Evolutionary conservation across 208 protist species (phyloP).

Genomic region (Acanthamoeba divionensis): DNA sequence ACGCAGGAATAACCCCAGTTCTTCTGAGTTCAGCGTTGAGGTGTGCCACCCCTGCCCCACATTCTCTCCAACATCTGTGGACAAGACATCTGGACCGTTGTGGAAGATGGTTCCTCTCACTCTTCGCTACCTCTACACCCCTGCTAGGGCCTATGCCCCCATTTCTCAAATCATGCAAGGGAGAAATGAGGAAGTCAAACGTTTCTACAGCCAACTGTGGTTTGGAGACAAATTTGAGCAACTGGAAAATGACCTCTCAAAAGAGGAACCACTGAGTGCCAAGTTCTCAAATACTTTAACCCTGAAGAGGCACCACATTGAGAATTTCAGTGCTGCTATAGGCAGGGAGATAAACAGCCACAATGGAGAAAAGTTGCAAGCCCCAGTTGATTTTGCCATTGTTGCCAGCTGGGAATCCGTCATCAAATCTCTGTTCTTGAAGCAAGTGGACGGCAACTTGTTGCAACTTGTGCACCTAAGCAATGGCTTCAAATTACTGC

Average conservation of each 20-base stretch:
- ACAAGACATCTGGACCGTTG: too few species aligned
- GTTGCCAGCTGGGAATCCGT: constrained; percentile 75
- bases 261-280: constrained; percentile 7
- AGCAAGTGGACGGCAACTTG: constrained; percentile 73
- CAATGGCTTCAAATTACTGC: constrained; percentile 64
- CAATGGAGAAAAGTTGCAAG: constrained; percentile 39
- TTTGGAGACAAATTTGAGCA: constrained; percentile 68
- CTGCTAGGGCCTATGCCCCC: constrained; percentile 55
- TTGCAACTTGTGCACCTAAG: constrained; percentile 78
- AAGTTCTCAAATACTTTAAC: constrained; percentile 34
- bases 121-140: constrained; percentile 51
- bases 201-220: constrained; percentile 77
- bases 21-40: too few species aligned
- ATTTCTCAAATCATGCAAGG: constrained; percentile 70
- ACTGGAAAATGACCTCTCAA: neutral
- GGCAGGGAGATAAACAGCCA: constrained; percentile 10
- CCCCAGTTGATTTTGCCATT: constrained; percentile 79
- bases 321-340: constrained; percentile 69
- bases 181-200: constrained; percentile 63
- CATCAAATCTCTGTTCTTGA: constrained; percentile 70
- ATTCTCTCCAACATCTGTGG: too few species aligned
- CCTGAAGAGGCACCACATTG: constrained; percentile 64
- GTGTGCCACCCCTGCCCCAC: too few species aligned
- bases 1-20: too few species aligned
- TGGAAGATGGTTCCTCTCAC: constrained; percentile 43